Evolutionary conservation across 176 grass and related monocot genomes (phyloP), one percentile per base, ranked within the genome.

Genomic region (Stipa capillata): DNA sequence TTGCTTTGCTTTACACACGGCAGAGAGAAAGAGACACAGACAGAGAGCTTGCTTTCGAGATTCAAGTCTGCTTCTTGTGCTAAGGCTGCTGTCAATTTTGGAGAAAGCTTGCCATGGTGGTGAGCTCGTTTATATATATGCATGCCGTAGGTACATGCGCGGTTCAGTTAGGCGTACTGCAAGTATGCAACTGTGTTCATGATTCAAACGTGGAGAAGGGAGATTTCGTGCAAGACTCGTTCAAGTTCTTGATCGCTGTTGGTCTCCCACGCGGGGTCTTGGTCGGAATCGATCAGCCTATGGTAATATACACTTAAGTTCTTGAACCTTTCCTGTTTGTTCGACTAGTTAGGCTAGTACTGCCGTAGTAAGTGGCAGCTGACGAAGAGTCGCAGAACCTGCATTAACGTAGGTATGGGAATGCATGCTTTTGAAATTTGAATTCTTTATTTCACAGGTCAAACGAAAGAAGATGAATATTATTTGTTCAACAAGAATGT

Each of bases 391-490:
- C 49, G 17, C 13, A 21, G 36, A 57, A 57, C 78, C 17, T 83
- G 58, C 57, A 33, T 31, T 44, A 44, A 5, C 4, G 44, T 51
- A 70, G 24, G n/a, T n/a, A n/a, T n/a, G 3, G 18, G 48, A 56
- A 83, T 35, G 48, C 72, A 3, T 53, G 60, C 36, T 55, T 74
- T 83, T 83, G 48, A 56, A 67, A 45, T 23, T 1, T 47, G 47
- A 42, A 34, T 76, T 35, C 12, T 34, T 15, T 6, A 7, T 2
- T 69, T 58, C 7, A 20, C 2, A 58, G n/a, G n/a, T 86, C 84
- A 80, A 74, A 86, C 58, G 27, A 15, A 57, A 57, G 68, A 86
- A 66, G 20, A 48, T 27, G 48, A 74, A 79, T n/a, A n/a, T n/a
- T n/a, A n/a, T n/a, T n/a, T n/a, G n/a, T n/a, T n/a, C n/a, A n/a